Evolutionary conservation across 2,329 filamentous ascomycete species (phyloP).

Genomic region (Chrysoporthe deuterocubensis): DNA sequence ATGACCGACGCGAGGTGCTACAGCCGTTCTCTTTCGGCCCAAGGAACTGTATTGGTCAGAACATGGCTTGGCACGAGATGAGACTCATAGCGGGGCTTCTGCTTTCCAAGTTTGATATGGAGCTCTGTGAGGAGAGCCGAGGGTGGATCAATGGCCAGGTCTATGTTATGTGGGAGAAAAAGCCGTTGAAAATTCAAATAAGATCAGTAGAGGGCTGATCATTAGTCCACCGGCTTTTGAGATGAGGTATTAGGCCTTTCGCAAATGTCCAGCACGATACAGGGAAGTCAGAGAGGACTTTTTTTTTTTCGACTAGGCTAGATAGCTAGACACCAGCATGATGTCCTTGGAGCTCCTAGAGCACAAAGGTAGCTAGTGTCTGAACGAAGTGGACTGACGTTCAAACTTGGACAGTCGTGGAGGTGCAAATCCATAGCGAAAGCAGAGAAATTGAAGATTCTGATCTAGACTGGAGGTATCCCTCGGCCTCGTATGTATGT

Average conservation of each 20-base stretch:
- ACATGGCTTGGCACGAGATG: constrained; percentile 54
- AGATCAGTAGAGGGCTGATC: constrained; percentile 32
- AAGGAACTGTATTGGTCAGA: constrained; percentile 39
- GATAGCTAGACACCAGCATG: too few species aligned
- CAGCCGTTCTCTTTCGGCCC: constrained; percentile 39
- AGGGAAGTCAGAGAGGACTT: too few species aligned
- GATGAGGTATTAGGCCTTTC: too few species aligned
- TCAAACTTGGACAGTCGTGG: too few species aligned
- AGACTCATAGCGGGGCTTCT: constrained; percentile 51
- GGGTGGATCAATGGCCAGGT: constrained; percentile 45
- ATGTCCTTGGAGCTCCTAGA: too few species aligned
- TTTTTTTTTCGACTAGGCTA: too few species aligned
- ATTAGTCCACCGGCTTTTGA: background rate
- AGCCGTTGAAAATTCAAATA: constrained; percentile 40
- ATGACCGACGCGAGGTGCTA: constrained; percentile 33
- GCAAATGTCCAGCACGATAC: too few species aligned
- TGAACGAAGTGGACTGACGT: too few species aligned
- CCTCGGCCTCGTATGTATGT: background rate
- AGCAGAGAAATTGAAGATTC: background rate
- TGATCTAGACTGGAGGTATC: background rate
- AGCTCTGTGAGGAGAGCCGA: constrained; percentile 41
- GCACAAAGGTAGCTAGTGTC: too few species aligned
- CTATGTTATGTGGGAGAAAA: constrained; percentile 47
- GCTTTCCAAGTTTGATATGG: constrained; percentile 53
- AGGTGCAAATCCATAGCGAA: too few species aligned